Base-by-base conservation (phyloP, 768 basidiomycete genomes). In the Psilocybe sp. region DNA sequence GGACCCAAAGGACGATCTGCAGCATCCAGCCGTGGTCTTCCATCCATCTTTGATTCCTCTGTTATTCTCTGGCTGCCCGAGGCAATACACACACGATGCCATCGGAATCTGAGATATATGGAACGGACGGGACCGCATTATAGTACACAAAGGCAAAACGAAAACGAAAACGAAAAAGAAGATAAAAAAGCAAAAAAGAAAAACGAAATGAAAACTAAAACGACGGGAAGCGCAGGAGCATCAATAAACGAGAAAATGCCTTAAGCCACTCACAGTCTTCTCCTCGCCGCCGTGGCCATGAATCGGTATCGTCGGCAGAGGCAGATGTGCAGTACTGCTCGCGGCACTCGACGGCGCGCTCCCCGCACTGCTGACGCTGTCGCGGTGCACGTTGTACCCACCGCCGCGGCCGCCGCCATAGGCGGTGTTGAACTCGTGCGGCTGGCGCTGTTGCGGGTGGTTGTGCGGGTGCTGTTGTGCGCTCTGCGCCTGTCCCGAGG, bases 261-360 rank as follows among this genome's bases (percentile, higher is more conserved):
- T 34, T 44, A 15, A 31, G 32, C 32, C 5, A 10, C 43, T 44
- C 47, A 28, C 32, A 34, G 41, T 23, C 42, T 35, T 38, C 33
- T 11, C 41, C 50, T 38, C 43, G 14, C 44, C 39, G 18, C 6
- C 43, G 36, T 31, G 23, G 34, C 28, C 42, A 19, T 43, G 32
- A 20, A 20, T 6, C 18, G 10, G 42, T 19, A 14, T 18, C 19
- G 33, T 41, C 12, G 33, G 41, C 15, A 50, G 23, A 14, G 54
- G 54, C 36, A 56, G 38, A 46, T 52, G 51, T 31, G 43, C 54
- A 18, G 50, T 50, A 12, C 46, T 50, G 23, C 40, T 47, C 13
- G 46, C 51, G 18, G 51, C 57, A 19, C 55, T 55, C 12, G 43
- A 41, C n/a, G 75, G 73, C 2, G 75, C 67, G 1, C 13, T 28